These are phyloP conservation scores for Malus hybrid DNA, from an alignment of 331 rosid species.

Conservation along the genomic window DNA sequence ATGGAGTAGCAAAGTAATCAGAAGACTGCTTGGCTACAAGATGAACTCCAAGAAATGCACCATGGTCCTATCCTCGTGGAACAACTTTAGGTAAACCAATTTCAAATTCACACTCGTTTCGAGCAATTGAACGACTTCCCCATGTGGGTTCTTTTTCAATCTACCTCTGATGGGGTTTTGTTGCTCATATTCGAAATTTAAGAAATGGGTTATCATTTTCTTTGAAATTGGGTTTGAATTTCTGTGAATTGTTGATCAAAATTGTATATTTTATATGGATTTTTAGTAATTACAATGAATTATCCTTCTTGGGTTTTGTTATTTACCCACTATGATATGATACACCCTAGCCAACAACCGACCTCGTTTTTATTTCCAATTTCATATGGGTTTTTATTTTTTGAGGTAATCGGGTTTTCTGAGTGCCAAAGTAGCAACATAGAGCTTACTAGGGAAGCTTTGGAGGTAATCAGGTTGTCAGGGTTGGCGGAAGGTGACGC, in stretches of 20 bases:
- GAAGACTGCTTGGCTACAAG: constrained; percentile 41
- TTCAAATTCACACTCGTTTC: background rate
- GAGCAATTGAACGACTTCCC: background rate
- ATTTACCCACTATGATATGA: background rate
- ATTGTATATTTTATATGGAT: background rate
- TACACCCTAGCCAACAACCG: background rate
- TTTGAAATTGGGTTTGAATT: background rate
- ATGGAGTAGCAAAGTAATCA: constrained; percentile 67
- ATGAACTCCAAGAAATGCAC: constrained; percentile 56
- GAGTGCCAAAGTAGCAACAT: background rate
- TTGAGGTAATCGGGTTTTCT: background rate
- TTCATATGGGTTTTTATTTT: background rate
- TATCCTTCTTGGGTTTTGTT: background rate
- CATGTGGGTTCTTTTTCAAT: constrained; percentile 1
- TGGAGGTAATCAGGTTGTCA: too few species aligned
- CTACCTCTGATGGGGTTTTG: background rate
- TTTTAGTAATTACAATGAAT: background rate
- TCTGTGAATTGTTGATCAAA: background rate
- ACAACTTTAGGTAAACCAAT: constrained; percentile 64
- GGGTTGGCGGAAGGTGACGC: too few species aligned
- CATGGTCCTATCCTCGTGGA: constrained; percentile 82
- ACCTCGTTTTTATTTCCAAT: background rate
- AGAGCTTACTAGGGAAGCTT: too few species aligned
- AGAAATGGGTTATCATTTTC: background rate
- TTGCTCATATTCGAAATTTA: background rate